A percentile compares a stretch with the other conserved stretches of the same genome.
phyloP scores from a whole-genome alignment of 805 yeast genomes.

The Lipomyces kockii region DNA sequence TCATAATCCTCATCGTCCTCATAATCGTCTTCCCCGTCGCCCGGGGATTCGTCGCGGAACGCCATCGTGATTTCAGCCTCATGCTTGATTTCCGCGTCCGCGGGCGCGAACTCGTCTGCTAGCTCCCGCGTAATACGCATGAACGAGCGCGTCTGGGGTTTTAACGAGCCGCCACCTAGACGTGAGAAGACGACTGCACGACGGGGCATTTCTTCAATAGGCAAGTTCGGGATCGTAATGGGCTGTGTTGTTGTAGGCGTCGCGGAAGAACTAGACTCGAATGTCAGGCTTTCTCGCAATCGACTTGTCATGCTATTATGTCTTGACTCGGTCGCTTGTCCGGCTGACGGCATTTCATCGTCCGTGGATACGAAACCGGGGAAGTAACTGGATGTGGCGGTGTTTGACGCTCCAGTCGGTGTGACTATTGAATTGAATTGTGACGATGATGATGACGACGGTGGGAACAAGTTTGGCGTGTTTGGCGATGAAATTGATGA shows the following conservation, averaged over 20 bases:
- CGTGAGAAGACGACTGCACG: conserved; percentile 33
- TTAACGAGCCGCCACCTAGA: conserved; percentile 30
- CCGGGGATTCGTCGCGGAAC: conserved; percentile 25
- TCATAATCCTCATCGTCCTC: conserved; percentile 25
- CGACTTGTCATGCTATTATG: background rate
- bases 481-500: conserved; percentile 13
- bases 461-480: conserved; percentile 8
- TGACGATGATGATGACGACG: background rate
- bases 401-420: background rate
- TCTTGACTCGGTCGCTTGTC: background rate
- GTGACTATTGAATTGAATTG: background rate
- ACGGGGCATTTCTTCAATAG: conserved; percentile 27
- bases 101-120: conserved; percentile 37
- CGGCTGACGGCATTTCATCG: background rate
- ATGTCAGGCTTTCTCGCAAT: background rate
- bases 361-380: conserved; percentile 1
- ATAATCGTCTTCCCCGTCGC: conserved; percentile 27
- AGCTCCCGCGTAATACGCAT: conserved; percentile 37
- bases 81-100: conserved; percentile 37
- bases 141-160: conserved; percentile 34
- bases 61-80: conserved; percentile 39
- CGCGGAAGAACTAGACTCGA: background rate
- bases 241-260: background rate
- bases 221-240: conserved; percentile 2
- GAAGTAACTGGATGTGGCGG: conserved; percentile 3